Evolutionary conservation across 495 filamentous ascomycete genomes (phyloP).

Genomic region (Bacidia gigantensis): DNA sequence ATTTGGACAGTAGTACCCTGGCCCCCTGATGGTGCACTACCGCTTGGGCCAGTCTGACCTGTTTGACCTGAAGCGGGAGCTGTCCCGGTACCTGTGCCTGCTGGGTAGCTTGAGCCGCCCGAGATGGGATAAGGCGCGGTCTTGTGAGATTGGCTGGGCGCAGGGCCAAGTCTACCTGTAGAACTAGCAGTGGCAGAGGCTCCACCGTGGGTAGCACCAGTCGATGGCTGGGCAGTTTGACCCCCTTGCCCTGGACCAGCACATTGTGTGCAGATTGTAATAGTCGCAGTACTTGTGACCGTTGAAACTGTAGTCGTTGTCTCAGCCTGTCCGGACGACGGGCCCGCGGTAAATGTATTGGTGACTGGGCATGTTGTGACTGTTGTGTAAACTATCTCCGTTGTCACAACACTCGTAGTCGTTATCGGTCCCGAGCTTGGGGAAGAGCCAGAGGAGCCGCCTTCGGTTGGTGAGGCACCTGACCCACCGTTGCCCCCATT

Average conservation of each 20-base stretch:
- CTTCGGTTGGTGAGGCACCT: background rate
- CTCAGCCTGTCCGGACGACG: background rate
- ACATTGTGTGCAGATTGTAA: conserved; percentile 1
- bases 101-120: background rate
- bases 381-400: conserved; percentile 1
- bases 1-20: background rate
- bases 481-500: background rate
- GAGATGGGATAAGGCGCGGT: background rate
- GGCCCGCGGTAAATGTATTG: background rate
- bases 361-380: conserved; percentile 4
- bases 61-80: background rate
- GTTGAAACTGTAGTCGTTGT: conserved; percentile 1
- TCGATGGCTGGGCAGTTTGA: background rate
- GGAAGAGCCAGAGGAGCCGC: background rate
- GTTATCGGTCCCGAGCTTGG: background rate
- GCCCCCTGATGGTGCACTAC: background rate
- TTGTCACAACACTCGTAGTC: background rate
- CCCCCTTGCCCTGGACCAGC: background rate
- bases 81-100: background rate
- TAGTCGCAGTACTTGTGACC: background rate
- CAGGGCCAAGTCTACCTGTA: background rate
- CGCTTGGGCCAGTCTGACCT: conserved; percentile 1
- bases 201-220: background rate
- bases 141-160: background rate
- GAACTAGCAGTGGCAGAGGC: background rate